These are phyloP conservation scores for Ramularia endophylla DNA, from an alignment of 2,329 filamentous ascomycete species.

Conservation along the genomic window DNA sequence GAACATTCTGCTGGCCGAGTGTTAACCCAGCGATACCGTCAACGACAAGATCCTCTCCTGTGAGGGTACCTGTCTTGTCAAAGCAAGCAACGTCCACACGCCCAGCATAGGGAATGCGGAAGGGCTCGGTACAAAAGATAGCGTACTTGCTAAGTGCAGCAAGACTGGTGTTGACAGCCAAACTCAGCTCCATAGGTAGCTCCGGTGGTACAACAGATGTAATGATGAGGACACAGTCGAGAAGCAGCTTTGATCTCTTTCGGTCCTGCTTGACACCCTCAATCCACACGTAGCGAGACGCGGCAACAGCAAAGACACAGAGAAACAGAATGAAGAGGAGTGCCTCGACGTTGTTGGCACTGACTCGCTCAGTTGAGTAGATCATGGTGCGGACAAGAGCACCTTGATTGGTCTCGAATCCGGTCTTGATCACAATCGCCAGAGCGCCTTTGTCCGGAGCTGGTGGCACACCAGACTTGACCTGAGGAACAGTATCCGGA, in stretches of 20 bases:
- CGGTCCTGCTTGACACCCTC: conserved; percentile 92
- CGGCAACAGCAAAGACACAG: conserved; percentile 89
- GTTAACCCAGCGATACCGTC: conserved; percentile 90
- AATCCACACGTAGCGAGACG: conserved; percentile 98
- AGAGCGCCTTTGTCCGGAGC: conserved; percentile 91
- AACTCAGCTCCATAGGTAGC: conserved; percentile 92
- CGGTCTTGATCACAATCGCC: conserved; percentile 93
- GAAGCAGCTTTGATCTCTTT: conserved; percentile 92
- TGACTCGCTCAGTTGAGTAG: conserved; percentile 96
- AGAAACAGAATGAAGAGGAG: conserved; percentile 98
- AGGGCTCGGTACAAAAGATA: conserved; percentile 98
- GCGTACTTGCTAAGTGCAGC: conserved; percentile 91
- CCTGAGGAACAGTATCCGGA: conserved; percentile 52
- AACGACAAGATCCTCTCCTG: conserved; percentile 92
- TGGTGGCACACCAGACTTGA: conserved; percentile 70
- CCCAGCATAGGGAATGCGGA: conserved; percentile 94
- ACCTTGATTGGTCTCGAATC: conserved; percentile 97
- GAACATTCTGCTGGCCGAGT: conserved; percentile 61
- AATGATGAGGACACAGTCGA: conserved; percentile 96
- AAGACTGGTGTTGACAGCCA: conserved; percentile 96
- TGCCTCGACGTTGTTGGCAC: conserved; percentile 95
- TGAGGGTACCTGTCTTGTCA: conserved; percentile 96
- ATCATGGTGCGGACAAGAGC: conserved; percentile 99
- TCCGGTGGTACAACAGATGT: conserved; percentile 98
- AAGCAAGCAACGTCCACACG: conserved; percentile 96